phyloP scores from a whole-genome alignment of 2,329 filamentous ascomycete genomes.

The Teratosphaeriaceae sp. region DNA sequence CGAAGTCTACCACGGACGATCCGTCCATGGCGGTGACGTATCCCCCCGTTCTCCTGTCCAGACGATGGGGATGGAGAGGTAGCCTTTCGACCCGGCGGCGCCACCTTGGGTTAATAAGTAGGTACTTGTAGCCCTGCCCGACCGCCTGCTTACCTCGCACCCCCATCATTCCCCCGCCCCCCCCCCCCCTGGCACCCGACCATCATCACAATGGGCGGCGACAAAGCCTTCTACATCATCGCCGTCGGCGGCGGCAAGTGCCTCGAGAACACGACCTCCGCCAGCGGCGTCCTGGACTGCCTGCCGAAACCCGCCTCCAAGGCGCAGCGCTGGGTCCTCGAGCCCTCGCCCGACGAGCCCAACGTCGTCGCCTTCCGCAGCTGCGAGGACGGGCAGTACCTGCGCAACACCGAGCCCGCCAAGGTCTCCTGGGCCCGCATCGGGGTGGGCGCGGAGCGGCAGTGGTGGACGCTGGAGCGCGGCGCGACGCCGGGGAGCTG shows the following conservation, averaged over 20 bases:
- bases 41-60: no score
- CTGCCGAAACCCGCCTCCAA: slow-evolving; percentile 2
- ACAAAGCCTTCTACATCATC: slow-evolving; percentile 2
- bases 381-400: slow-evolving; percentile 2
- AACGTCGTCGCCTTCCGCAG: slow-evolving; percentile 3
- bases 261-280: not conserved
- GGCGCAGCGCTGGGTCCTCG: slow-evolving; percentile 1
- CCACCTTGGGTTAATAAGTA: no score
- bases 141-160: no score
- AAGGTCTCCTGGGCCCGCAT: not conserved
- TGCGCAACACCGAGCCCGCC: slow-evolving; percentile 1
- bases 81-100: no score
- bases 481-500: not conserved
- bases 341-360: not conserved
- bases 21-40: no score
- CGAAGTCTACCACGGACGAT: no score
- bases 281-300: slow-evolving; percentile 3
- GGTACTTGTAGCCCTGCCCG: no score
- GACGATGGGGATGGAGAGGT: no score
- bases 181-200: no score
- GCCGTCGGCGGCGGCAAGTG: slow-evolving; percentile 4
- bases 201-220: not conserved
- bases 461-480: slow-evolving; percentile 5
- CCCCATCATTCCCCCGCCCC: no score
- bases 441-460: slow-evolving; percentile 4